Evolutionary conservation across 345 rosid genomes (phyloP), one percentile per base, ranked within the genome.

Genomic region (Eucalyptus globulus): DNA sequence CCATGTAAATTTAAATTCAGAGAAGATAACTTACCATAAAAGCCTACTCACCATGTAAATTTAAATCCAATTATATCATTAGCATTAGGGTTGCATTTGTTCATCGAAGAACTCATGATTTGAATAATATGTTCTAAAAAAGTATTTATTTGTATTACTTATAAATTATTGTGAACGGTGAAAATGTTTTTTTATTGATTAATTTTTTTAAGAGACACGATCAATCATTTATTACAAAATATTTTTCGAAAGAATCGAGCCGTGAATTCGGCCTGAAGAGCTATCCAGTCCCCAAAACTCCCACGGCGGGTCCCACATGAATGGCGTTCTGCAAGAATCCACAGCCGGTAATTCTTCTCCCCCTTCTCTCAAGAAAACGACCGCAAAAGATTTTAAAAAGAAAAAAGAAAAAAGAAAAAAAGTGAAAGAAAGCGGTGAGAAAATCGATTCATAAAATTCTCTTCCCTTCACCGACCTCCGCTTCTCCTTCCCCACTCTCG

Each of bases 41-140:
- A 37, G 21, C 45, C 8, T 76, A 6, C 27, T 37, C 9, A 3
- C 0, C 4, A 3, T 2, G 14, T 1, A 0, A 5, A 34, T 72
- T 19, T 19, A 37, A 72, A 19, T 72, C 40, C 14, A 37, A 1
- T 72, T 72, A 37, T 10, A 72, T 37, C 11, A 12, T 37, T 76
- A 6, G 12, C 6, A 76, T 76, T 19, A 3, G 4, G 8, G 9
- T 1, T 17, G 81, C 14, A 17, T 9, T 34, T 69, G 12, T 34
- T 16, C 3, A 9, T 3, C 7, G 4, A 9, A 69, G 19, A 69
- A 17, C 34, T 8, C 12, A 31, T 13, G 80, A 31, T 16, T 17
- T 5, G 26, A 3, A 34, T n/a, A 67, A 29, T 1, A 34, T 34
- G 7, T 69, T 69, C 10, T 16, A 9, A 15, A 17, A 40, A 21